These are phyloP conservation scores for Echium plantagineum DNA, from an alignment of 257 asterid genomes.

Conservation along the genomic window DNA sequence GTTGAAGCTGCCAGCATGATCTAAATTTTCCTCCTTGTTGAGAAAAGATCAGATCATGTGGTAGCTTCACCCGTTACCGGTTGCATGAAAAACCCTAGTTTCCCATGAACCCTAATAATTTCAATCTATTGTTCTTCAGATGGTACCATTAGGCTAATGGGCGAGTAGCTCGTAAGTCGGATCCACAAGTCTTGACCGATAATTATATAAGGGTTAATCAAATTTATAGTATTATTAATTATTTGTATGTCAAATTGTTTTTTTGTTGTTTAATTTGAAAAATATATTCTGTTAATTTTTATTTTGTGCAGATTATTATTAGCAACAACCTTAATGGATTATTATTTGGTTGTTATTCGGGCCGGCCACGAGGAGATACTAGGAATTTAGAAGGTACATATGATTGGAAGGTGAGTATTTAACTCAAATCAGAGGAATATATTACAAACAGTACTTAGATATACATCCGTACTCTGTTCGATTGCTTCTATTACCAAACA, in stretches of 20 bases:
- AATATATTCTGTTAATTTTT: too few relatives aligned
- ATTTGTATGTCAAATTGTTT: too few relatives aligned
- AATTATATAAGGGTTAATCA: too few relatives aligned
- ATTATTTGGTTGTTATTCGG: too few relatives aligned
- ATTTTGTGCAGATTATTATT: neutral
- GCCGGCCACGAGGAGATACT: too few relatives aligned
- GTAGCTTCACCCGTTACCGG: conserved; percentile 25
- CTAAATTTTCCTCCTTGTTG: conserved; percentile 19
- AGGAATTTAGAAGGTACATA: too few relatives aligned
- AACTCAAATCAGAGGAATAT: too few relatives aligned
- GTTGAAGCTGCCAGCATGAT: conserved; percentile 37
- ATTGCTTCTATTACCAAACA: neutral
- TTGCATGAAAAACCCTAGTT: conserved; percentile 15
- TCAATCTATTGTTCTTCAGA: too few relatives aligned
- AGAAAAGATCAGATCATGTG: conserved; percentile 29
- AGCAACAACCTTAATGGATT: neutral
- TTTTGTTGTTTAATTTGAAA: neutral
- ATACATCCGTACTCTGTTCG: neutral
- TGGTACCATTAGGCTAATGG: too few relatives aligned
- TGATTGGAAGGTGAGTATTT: neutral
- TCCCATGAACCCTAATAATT: conserved; percentile 11
- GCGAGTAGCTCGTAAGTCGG: too few relatives aligned
- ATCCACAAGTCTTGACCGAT: too few relatives aligned
- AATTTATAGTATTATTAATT: too few relatives aligned
- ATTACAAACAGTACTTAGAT: neutral